These are phyloP conservation scores for Trametes elegans DNA, from an alignment of 768 basidiomycete species.

Conservation along the genomic window DNA sequence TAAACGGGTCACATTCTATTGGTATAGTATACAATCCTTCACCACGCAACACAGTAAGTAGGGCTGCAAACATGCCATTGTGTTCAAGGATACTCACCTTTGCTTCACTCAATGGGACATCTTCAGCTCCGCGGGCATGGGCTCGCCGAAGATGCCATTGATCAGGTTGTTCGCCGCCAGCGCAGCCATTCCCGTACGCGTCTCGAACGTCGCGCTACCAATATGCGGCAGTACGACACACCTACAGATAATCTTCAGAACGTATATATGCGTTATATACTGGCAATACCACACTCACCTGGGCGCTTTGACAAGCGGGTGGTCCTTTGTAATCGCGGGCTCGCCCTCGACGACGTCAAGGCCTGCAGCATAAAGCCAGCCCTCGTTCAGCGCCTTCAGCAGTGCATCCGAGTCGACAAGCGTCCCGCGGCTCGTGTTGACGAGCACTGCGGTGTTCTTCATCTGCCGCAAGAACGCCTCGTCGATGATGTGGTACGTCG, in stretches of 20 bases:
- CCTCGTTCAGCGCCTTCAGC: conserved; percentile 69
- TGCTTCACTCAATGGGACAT: not conserved
- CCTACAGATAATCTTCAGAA: conserved; percentile 43
- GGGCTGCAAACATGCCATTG: not conserved
- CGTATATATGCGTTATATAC: not conserved
- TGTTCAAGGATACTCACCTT: conserved; percentile 4
- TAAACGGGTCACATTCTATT: not conserved
- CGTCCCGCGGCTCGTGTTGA: conserved; percentile 84
- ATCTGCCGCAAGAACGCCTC: conserved; percentile 73
- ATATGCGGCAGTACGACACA: conserved; percentile 88
- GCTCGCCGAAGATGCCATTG: conserved; percentile 47
- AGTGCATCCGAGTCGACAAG: conserved; percentile 91
- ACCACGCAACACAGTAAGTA: too few species aligned
- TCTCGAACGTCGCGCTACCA: conserved; percentile 86
- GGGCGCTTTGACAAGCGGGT: conserved; percentile 78
- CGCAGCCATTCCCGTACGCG: conserved; percentile 77
- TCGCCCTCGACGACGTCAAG: conserved; percentile 95
- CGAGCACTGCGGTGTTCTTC: conserved; percentile 80
- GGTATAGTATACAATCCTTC: too few species aligned
- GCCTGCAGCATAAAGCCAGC: conserved; percentile 89
- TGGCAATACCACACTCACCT: conserved; percentile 42
- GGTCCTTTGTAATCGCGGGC: conserved; percentile 67
- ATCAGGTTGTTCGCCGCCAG: conserved; percentile 70
- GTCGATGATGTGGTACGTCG: conserved; percentile 72
- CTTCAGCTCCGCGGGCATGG: conserved; percentile 54